These are phyloP conservation scores for Lipomyces anomalus DNA, from an alignment of 805 yeast genomes.

Conservation along the genomic window DNA sequence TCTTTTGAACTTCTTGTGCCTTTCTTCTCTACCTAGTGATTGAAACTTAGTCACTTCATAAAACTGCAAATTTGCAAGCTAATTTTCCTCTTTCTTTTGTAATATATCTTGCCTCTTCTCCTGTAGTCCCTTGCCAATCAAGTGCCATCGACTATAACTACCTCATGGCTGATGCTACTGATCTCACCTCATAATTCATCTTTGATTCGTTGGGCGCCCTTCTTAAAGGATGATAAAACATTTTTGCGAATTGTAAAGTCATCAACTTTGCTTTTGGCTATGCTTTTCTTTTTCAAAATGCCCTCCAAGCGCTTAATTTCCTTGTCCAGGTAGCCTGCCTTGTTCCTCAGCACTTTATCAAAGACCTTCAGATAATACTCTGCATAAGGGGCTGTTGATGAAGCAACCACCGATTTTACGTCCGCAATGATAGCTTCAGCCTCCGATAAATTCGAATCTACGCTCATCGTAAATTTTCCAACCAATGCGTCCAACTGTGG, in stretches of 20 bases:
- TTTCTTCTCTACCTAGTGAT: too few relatives aligned
- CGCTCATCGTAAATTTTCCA: conserved; percentile 31
- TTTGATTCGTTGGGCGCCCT: neutral
- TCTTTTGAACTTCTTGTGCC: too few relatives aligned
- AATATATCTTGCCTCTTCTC: too few relatives aligned
- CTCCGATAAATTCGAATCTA: conserved; percentile 29
- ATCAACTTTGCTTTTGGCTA: conserved; percentile 44
- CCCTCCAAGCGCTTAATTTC: conserved; percentile 46
- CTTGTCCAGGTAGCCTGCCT: conserved; percentile 36
- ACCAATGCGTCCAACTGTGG: conserved; percentile 33
- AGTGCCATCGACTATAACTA: too few relatives aligned
- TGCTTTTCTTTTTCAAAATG: conserved; percentile 36
- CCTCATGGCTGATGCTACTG: too few relatives aligned
- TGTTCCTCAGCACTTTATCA: conserved; percentile 28
- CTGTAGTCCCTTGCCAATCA: too few relatives aligned
- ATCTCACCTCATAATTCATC: neutral
- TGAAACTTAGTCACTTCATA: too few relatives aligned
- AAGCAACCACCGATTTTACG: conserved; percentile 32
- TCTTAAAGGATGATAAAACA: conserved; percentile 34
- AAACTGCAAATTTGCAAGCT: too few relatives aligned
- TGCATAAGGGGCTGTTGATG: conserved; percentile 12
- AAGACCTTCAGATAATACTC: conserved; percentile 29
- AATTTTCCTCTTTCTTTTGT: too few relatives aligned
- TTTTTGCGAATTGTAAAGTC: conserved; percentile 48
- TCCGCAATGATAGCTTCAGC: conserved; percentile 35